Percentiles rank a stretch among this genome's conserved stretches.
Conservation (phyloP, 306 rosid genomes). For the Clitoria ternatea region DNA sequence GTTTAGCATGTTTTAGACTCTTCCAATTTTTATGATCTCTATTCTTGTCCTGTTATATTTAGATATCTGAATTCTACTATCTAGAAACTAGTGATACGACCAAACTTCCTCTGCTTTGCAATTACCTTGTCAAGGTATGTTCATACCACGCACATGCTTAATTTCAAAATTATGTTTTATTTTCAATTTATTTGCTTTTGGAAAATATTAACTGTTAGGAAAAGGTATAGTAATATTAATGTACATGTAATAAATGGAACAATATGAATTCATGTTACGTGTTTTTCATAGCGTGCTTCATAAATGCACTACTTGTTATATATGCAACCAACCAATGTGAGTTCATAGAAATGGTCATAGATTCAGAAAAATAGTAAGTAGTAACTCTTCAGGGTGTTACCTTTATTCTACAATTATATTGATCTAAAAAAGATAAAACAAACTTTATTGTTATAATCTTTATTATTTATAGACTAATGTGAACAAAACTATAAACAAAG, state of each 20-base stretch:
- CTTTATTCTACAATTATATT: too few species aligned
- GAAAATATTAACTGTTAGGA: too few species aligned
- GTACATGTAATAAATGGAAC: neutral
- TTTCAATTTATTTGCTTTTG: too few species aligned
- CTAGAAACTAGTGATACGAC: slow-evolving; percentile 69
- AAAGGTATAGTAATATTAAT: too few species aligned
- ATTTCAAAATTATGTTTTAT: too few species aligned
- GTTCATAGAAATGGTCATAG: too few species aligned
- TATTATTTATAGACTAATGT: neutral
- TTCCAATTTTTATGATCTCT: too few species aligned
- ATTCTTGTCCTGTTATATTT: too few species aligned
- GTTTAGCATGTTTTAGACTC: too few species aligned
- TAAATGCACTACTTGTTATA: slow-evolving; percentile 15
- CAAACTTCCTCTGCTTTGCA: slow-evolving; percentile 86
- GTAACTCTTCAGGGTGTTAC: too few species aligned
- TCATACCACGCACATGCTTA: neutral
- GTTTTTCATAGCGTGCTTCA: neutral
- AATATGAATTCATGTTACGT: neutral
- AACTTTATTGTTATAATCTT: neutral
- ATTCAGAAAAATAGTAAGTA: too few species aligned
- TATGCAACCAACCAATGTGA: too few species aligned
- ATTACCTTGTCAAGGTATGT: slow-evolving; percentile 91
- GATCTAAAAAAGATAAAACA: neutral
- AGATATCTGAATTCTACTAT: slow-evolving; percentile 28
- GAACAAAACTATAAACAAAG: neutral